Evolutionary conservation across 495 filamentous ascomycete species (phyloP), one percentile per base, ranked within the genome.

Genomic region (Filosporella fistucella): DNA sequence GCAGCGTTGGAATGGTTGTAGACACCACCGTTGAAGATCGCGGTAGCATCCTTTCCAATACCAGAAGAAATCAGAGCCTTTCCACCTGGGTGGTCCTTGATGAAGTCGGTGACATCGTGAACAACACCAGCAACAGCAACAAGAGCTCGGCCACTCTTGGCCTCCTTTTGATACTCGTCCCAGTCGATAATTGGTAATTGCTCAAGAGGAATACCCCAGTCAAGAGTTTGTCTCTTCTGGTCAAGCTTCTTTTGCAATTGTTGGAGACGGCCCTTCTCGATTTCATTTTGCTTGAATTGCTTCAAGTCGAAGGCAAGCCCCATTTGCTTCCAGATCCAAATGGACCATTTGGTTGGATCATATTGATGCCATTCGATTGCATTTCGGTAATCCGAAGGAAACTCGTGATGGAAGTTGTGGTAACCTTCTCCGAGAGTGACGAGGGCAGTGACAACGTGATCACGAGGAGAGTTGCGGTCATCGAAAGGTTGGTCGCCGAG

Each of bases 351-450:
- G 67, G 93, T 98, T 17, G 93, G 93, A 69, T 98, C 93, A 61
- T 98, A 98, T 75, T 98, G 93, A 74, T 86, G 86, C 89, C 90
- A 96, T 63, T 96, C 75, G 54, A 98, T 94, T 42, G 91, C 93
- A 67, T 98, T 98, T 64, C 93, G 89, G 85, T 96, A 96, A 68
- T 98, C 93, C 12, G 88, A 94, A 43, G 93, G 93, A 74, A 98
- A 98, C 64, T 98, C 93, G 77, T 98, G 93, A 75, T 98, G 93
- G 82, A 98, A 98, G 71, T 89, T 89, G 78, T 97, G 91, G 74
- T 98, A 98, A 42, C 93, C 93, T 68, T 98, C 93, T 40, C 93
- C 93, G 23, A 98, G 88, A 37, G 93, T 98, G 46, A 94, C 87
- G 11, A 98, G 70, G 39, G 93, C 93, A 35, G 93, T 98, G 68